phyloP scores from a whole-genome alignment of 345 rosid genomes.

The Cardamine resedifolia region DNA sequence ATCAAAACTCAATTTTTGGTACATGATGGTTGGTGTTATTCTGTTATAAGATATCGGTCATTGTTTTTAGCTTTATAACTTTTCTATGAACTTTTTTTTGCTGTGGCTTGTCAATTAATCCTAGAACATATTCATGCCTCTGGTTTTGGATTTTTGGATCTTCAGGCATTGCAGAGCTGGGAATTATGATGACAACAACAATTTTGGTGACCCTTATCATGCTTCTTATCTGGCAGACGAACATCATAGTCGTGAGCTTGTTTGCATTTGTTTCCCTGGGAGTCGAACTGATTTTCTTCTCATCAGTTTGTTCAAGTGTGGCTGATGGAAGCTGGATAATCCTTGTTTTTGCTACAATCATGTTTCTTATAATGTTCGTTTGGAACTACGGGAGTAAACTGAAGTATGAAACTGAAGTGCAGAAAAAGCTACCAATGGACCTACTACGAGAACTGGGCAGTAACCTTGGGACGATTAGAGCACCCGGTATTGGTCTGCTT shows the following conservation, averaged over 20 bases:
- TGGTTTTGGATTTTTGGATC: conserved; percentile 31
- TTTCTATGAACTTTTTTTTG: neutral
- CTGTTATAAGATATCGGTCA: neutral
- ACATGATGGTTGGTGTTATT: neutral
- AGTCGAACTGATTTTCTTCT: conserved; percentile 73
- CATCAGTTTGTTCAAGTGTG: conserved; percentile 73
- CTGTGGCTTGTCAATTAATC: conserved; percentile 11
- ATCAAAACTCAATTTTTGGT: conserved; percentile 2
- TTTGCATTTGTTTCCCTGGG: conserved; percentile 70
- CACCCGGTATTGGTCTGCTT: conserved; percentile 96
- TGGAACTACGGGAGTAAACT: conserved; percentile 99
- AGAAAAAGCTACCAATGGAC: conserved; percentile 88
- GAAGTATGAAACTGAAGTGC: conserved; percentile 96
- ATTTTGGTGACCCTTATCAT: conserved; percentile 84
- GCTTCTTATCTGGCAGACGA: conserved; percentile 99
- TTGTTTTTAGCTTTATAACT: neutral
- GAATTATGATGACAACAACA: conserved; percentile 98
- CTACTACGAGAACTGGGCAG: conserved; percentile 85
- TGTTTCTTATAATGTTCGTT: conserved; percentile 86
- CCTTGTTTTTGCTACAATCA: conserved; percentile 72
- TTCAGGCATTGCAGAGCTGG: conserved; percentile 92
- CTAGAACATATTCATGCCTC: conserved; percentile 13
- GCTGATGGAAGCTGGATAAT: conserved; percentile 96
- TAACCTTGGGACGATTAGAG: conserved; percentile 95
- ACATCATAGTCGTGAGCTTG: conserved; percentile 72